phyloP scores from a whole-genome alignment of 768 basidiomycete species.

The Boletus rubescentipes region DNA sequence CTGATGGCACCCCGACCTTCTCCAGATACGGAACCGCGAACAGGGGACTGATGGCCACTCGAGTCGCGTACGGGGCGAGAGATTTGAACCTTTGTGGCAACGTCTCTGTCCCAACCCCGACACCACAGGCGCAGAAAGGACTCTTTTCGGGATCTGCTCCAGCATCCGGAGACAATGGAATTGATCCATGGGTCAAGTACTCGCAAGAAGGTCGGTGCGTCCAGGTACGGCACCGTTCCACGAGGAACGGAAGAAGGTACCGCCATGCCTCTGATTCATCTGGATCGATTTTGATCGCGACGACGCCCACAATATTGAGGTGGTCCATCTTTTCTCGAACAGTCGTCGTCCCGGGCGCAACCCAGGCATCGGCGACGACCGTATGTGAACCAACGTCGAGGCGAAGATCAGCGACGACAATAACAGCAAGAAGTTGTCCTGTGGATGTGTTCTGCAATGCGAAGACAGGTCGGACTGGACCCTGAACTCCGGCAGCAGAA shows the following conservation, averaged over 20 bases:
- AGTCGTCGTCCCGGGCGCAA: conserved; percentile 36
- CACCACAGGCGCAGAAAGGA: conserved; percentile 55
- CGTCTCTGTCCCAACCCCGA: conserved; percentile 43
- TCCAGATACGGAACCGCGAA: conserved; percentile 54
- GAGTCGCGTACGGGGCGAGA: conserved; percentile 44
- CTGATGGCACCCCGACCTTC: conserved; percentile 23
- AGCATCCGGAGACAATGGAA: conserved; percentile 39
- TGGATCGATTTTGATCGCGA: conserved; percentile 14
- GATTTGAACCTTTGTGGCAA: conserved; percentile 40
- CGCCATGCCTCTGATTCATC: conserved; percentile 43
- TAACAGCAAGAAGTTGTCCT: conserved; percentile 34
- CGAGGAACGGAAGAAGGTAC: conserved; percentile 47
- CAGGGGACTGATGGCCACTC: conserved; percentile 52
- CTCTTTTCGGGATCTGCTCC: conserved; percentile 32
- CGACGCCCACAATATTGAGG: conserved; percentile 12
- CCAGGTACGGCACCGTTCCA: conserved; percentile 57
- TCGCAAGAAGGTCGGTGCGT: conserved; percentile 47
- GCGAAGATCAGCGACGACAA: conserved; percentile 48
- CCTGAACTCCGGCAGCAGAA: conserved; percentile 23
- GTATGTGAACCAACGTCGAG: conserved; percentile 51
- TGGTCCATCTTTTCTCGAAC: conserved; percentile 1
- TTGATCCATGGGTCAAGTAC: conserved; percentile 34
- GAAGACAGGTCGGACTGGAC: conserved; percentile 19
- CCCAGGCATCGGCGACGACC: conserved; percentile 49
- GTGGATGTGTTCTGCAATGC: conserved; percentile 17